phyloP scores from a whole-genome alignment of 768 basidiomycete genomes.

The Tulasnella sp. region DNA sequence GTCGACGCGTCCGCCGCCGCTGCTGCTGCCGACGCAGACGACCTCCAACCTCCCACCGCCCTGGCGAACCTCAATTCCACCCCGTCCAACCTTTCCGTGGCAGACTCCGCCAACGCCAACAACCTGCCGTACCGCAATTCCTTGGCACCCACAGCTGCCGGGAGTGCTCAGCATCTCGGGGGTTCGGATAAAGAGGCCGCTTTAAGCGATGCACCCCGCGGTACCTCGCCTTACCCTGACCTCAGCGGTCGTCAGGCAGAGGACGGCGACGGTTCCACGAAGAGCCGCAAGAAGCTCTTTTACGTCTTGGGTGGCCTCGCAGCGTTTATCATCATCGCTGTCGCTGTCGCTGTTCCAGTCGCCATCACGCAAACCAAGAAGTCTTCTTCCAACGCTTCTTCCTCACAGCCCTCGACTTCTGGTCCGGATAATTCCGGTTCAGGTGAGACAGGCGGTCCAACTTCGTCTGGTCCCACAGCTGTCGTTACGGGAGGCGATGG shows the following conservation, averaged over 20 bases:
- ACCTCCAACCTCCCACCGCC: background rate
- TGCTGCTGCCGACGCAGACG: background rate
- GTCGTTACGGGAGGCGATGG: conserved; percentile 60
- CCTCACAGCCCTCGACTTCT: conserved; percentile 20
- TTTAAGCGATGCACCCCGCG: background rate
- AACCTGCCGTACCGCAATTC: background rate
- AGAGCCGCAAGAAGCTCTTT: background rate
- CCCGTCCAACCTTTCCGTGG: background rate
- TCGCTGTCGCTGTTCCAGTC: conserved; percentile 58
- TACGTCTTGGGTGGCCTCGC: conserved; percentile 1
- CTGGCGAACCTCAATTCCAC: background rate
- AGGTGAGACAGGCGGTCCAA: conserved; percentile 10
- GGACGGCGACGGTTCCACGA: background rate
- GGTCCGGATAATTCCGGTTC: conserved; percentile 23
- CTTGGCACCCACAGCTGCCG: background rate
- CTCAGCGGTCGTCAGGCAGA: background rate
- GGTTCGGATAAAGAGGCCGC: background rate
- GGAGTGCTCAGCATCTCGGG: background rate
- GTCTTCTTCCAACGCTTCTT: conserved; percentile 21
- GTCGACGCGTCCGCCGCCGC: background rate
- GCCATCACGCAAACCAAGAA: conserved; percentile 53
- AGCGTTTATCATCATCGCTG: conserved; percentile 36
- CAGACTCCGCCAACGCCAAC: background rate
- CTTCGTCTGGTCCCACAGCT: conserved; percentile 24
- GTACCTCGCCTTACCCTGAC: background rate